These are phyloP conservation scores for Warburgia ugandensis DNA, from an alignment of 164 flowering plant species.

Conservation along the genomic window DNA sequence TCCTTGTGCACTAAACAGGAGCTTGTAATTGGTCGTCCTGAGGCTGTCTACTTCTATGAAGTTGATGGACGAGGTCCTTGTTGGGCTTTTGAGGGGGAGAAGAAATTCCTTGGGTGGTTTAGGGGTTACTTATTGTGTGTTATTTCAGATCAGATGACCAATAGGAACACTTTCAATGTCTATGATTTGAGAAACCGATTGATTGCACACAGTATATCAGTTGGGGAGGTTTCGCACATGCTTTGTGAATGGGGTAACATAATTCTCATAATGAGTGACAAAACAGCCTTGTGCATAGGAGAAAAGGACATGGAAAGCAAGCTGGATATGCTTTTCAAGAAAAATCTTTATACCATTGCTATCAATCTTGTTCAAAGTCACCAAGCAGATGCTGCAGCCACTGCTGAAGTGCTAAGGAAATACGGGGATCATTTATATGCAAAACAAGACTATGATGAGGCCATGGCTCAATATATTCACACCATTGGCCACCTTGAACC, in stretches of 20 bases:
- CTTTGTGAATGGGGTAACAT: constrained; percentile 98
- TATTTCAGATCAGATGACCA: constrained; percentile 69
- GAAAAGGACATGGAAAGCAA: constrained; percentile 99
- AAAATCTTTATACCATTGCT: constrained; percentile 91
- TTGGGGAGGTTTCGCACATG: constrained; percentile 85
- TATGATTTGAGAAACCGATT: constrained; percentile 91
- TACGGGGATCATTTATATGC: constrained; percentile 95
- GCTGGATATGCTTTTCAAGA: constrained; percentile 95
- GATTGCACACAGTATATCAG: constrained; percentile 77
- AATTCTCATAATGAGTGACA: constrained; percentile 76
- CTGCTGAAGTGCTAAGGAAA: constrained; percentile 90
- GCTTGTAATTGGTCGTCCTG: constrained; percentile 82
- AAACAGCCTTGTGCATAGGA: constrained; percentile 65
- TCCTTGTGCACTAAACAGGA: constrained; percentile 43
- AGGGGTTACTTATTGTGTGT: constrained; percentile 95
- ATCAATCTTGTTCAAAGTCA: constrained; percentile 94
- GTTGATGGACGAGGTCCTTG: constrained; percentile 99
- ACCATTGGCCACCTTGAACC: constrained; percentile 98
- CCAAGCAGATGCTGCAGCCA: constrained; percentile 99
- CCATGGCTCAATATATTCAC: constrained; percentile 87
- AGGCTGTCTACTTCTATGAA: constrained; percentile 96
- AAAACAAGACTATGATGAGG: constrained; percentile 93
- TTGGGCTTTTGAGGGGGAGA: constrained; percentile 99
- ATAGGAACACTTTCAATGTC: constrained; percentile 68
- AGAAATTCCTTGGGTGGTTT: constrained; percentile 91